These are phyloP conservation scores for Komagataella pastoris DNA, from an alignment of 805 yeast species.

Conservation along the genomic window DNA sequence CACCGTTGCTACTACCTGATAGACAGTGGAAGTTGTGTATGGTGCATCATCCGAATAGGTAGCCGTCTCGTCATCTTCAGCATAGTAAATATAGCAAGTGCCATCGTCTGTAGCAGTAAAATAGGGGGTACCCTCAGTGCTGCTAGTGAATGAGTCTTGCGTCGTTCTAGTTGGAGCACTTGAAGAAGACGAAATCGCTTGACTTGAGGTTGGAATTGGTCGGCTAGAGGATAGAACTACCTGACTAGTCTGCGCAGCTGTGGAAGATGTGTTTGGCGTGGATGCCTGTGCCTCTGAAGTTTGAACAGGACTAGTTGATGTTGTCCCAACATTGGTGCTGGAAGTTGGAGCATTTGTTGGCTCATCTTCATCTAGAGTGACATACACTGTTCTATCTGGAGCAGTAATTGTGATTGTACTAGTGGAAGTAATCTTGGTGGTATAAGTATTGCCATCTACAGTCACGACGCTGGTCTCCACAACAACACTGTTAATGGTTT, in stretches of 20 bases:
- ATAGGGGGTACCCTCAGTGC: constrained; percentile 13
- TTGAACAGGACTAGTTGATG: neutral
- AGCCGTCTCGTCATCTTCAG: constrained; percentile 14
- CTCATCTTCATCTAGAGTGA: neutral
- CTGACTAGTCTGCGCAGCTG: neutral
- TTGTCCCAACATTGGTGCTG: neutral
- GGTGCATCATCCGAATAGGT: constrained; percentile 14
- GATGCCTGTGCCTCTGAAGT: neutral
- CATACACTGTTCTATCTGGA: neutral
- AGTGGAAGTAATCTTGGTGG: neutral
- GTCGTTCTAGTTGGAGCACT: constrained; percentile 5
- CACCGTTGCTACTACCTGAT: constrained; percentile 20
- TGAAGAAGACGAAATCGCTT: constrained; percentile 1
- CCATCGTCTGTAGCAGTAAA: constrained; percentile 17
- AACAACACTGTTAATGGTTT: neutral
- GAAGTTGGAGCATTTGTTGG: neutral
- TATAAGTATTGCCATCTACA: neutral
- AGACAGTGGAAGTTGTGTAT: constrained; percentile 19
- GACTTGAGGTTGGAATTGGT: constrained; percentile 3
- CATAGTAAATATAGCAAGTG: constrained; percentile 21
- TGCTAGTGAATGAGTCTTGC: constrained; percentile 3
- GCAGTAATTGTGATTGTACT: neutral
- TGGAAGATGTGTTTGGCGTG: neutral
- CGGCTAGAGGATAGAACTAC: constrained; percentile 2
- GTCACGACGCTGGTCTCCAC: neutral